Percentiles rank a stretch among this genome's conserved stretches.
Evolutionary conservation across 2,329 filamentous ascomycete species (phyloP).

Genomic region (Stagonosporopsis tanaceti): DNA sequence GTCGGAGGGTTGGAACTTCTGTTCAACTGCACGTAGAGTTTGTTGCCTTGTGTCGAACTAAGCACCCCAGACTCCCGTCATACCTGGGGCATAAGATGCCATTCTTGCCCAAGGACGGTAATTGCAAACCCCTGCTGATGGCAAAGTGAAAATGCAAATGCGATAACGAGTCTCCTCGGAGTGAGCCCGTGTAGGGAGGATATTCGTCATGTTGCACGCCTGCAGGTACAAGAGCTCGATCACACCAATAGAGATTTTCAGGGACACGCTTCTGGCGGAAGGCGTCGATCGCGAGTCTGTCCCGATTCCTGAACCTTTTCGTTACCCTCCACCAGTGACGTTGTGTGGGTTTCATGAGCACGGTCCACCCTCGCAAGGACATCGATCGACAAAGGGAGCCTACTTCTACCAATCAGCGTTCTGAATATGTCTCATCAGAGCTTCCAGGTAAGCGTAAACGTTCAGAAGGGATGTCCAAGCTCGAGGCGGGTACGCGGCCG

Average conservation of each 20-base stretch:
- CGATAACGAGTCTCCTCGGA: slow-evolving; percentile 10
- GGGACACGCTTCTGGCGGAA: slow-evolving; percentile 17
- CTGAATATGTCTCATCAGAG: not conserved
- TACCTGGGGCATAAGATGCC: slow-evolving; percentile 15
- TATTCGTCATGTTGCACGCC: slow-evolving; percentile 16
- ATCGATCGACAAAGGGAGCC: slow-evolving; percentile 29
- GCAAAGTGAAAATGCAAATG: slow-evolving; percentile 12
- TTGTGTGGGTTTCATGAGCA: slow-evolving; percentile 30
- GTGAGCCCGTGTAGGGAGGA: slow-evolving; percentile 1
- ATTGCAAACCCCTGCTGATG: slow-evolving; percentile 18
- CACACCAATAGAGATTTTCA: slow-evolving; percentile 28
- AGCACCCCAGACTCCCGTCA: slow-evolving; percentile 18
- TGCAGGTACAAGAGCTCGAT: slow-evolving; percentile 36
- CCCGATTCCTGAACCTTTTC: slow-evolving; percentile 23
- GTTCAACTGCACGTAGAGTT: not conserved
- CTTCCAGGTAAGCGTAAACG: slow-evolving; percentile 7
- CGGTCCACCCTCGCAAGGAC: slow-evolving; percentile 13
- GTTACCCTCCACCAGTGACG: slow-evolving; percentile 37
- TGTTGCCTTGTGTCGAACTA: not conserved
- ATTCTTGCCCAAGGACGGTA: slow-evolving; percentile 15
- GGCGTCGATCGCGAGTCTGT: slow-evolving; percentile 37
- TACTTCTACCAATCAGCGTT: slow-evolving; percentile 33
- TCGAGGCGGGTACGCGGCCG: slow-evolving; percentile 19
- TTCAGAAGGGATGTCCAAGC: slow-evolving; percentile 17
- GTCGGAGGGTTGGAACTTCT: slow-evolving; percentile 11